Conservation (phyloP, 139 green algal species). For the Chlamydomonas incerta region DNA sequence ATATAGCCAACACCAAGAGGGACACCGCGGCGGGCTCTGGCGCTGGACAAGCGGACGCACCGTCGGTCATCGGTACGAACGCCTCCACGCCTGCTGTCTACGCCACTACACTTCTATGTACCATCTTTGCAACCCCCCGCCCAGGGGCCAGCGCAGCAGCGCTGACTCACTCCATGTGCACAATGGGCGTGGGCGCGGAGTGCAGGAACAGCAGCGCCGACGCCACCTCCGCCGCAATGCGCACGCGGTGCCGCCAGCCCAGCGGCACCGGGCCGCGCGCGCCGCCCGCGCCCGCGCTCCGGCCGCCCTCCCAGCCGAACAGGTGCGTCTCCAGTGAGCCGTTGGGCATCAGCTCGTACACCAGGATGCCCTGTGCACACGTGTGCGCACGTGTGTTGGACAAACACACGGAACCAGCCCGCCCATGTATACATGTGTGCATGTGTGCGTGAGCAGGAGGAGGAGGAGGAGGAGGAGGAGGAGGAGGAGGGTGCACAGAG, state of each 20-base stretch:
- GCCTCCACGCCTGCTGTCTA: no score
- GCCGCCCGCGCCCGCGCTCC: neutral
- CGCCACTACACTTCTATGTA: no score
- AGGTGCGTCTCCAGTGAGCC: slow-evolving; percentile 66
- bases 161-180: slow-evolving; percentile 53
- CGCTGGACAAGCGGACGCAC: no score
- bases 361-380: slow-evolving; percentile 54
- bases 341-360: slow-evolving; percentile 71
- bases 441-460: no score
- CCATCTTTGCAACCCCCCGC: no score
- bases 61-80: no score
- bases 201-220: slow-evolving; percentile 66
- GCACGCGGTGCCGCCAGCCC: slow-evolving; percentile 60
- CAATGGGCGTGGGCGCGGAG: slow-evolving; percentile 58
- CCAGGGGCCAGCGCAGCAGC: no score
- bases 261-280: neutral
- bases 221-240: slow-evolving; percentile 65
- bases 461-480: no score
- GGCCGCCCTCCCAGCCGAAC: neutral
- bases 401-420: no score
- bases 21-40: no score
- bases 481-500: no score
- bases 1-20: no score
- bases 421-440: neutral
- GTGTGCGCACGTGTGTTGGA: neutral